Evolutionary conservation across 495 filamentous ascomycete species (phyloP), one percentile per base, ranked within the genome.

Genomic region (Ascodesmis nigricans): DNA sequence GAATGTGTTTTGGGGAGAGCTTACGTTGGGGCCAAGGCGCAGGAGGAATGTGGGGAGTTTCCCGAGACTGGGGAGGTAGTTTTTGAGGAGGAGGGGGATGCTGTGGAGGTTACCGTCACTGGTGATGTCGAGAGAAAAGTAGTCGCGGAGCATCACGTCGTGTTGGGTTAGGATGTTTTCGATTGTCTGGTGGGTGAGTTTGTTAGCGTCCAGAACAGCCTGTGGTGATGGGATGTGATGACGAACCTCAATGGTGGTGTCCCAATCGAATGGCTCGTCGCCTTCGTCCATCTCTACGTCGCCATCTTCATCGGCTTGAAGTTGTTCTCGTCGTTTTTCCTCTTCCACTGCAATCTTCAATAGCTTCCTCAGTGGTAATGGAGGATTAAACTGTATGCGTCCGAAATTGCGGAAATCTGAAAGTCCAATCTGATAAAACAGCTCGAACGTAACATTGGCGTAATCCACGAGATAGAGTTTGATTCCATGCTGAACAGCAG

Each of bases 341-440:
- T 70, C 58, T 31, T 74, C 67, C 1, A 71, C 78, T 1, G 73
- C 87, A 21, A 92, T 62, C 20, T 55, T 50, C 0, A 99, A 60
- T 6, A 95, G 55, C 33, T 77, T 70, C 9, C 60, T 53, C 6
- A 95, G 55, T 33, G 68, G 63, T 0, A 92, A 65, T 1, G 79
- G 63, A 1, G 82, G 77, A 32, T 73, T 66, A 37, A 95, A 78
- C 5, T 63, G 65, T 45, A 95, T 91, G 32, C 61, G 48, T 10
- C 90, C 90, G 52, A 91, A 95, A 49, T 95, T 95, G 1, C 75
- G 81, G 54, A 95, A 99, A 50, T 95, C 81, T 0, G 87, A 92
- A 27, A 99, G 66, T 1, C 83, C 90, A 29, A 95, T 59, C 55
- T 99, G 90, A 58, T 99, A 95, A 58, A 99, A 92, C 56, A 84